A percentile compares a stretch with the other conserved stretches of the same genome.
Conservation (phyloP, 306 rosid genomes). For the Bauhinia variegata region DNA sequence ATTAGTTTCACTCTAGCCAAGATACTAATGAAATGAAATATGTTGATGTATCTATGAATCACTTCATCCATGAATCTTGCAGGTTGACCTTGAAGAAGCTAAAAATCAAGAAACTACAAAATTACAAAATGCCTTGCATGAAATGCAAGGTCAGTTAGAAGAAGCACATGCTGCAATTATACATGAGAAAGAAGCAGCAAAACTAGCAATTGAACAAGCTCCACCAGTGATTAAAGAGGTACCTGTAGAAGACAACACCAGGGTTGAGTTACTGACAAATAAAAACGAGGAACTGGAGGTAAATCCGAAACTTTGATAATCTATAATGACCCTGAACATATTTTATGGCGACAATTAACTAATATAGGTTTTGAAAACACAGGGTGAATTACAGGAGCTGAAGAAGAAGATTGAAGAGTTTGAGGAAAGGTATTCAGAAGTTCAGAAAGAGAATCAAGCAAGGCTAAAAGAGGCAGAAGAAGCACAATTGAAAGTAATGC, state of each 20-base stretch:
- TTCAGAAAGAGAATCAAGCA: constrained; percentile 55
- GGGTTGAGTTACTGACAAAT: constrained; percentile 67
- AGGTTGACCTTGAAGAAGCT: constrained; percentile 86
- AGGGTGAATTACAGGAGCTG: constrained; percentile 66
- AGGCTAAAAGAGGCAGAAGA: constrained; percentile 77
- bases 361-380: constrained; percentile 33
- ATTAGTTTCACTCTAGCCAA: neutral
- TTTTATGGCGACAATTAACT: constrained; percentile 7
- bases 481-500: constrained; percentile 61
- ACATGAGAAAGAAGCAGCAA: constrained; percentile 83
- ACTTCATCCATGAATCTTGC: constrained; percentile 34
- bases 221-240: constrained; percentile 89
- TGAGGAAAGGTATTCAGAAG: constrained; percentile 53
- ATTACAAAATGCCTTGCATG: constrained; percentile 61
- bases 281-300: constrained; percentile 74
- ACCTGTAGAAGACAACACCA: constrained; percentile 72
- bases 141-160: constrained; percentile 71
- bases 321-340: too few species aligned
- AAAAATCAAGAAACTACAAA: constrained; percentile 75
- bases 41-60: constrained; percentile 14
- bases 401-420: constrained; percentile 65
- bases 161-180: constrained; percentile 71
- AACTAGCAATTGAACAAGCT: constrained; percentile 79
- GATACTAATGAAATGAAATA: constrained; percentile 19
- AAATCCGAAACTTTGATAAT: constrained; percentile 15